Conservation (phyloP, 805 yeast species). For the Ogataea parapolymorpha region DNA sequence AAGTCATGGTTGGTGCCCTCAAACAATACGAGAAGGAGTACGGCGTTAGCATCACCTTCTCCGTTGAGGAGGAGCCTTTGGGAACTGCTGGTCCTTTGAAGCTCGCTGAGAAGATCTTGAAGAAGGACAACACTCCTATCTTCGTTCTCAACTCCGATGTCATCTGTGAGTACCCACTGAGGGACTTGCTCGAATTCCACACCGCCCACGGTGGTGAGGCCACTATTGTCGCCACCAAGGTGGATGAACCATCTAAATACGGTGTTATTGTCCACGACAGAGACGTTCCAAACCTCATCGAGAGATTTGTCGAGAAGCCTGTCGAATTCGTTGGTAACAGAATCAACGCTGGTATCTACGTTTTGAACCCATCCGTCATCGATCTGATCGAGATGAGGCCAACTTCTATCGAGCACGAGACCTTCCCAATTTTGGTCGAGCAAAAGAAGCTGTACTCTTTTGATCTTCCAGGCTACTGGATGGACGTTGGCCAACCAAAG, state of each 20-base stretch:
- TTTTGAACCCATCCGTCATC: slow-evolving; percentile 94
- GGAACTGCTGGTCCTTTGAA: slow-evolving; percentile 99
- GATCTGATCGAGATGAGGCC: slow-evolving; percentile 97
- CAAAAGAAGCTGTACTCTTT: slow-evolving; percentile 85
- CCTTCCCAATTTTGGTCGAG: slow-evolving; percentile 95
- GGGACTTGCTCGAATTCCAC: slow-evolving; percentile 91
- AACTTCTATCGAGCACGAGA: slow-evolving; percentile 98
- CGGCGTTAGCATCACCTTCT: slow-evolving; percentile 93
- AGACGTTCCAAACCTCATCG: slow-evolving; percentile 91
- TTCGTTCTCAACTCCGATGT: slow-evolving; percentile 98
- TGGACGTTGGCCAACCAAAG: slow-evolving; percentile 99
- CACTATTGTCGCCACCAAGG: slow-evolving; percentile 98
- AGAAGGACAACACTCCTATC: slow-evolving; percentile 94
- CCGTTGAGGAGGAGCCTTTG: slow-evolving; percentile 98
- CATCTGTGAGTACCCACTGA: slow-evolving; percentile 97
- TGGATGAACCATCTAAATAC: slow-evolving; percentile 98
- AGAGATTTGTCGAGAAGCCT: slow-evolving; percentile 99
- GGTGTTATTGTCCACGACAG: slow-evolving; percentile 99
- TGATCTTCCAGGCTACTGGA: slow-evolving; percentile 99
- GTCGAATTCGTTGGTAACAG: slow-evolving; percentile 99
- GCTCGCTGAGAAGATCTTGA: slow-evolving; percentile 90
- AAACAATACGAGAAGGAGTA: slow-evolving; percentile 91
- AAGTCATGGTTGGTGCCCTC: slow-evolving; percentile 95
- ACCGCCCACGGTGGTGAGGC: slow-evolving; percentile 94
- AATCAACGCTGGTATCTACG: slow-evolving; percentile 98